Percentiles rank a stretch among this genome's conserved stretches.
Conservation (phyloP, 106 monocot species). For the Dactylorhiza incarnata region DNA sequence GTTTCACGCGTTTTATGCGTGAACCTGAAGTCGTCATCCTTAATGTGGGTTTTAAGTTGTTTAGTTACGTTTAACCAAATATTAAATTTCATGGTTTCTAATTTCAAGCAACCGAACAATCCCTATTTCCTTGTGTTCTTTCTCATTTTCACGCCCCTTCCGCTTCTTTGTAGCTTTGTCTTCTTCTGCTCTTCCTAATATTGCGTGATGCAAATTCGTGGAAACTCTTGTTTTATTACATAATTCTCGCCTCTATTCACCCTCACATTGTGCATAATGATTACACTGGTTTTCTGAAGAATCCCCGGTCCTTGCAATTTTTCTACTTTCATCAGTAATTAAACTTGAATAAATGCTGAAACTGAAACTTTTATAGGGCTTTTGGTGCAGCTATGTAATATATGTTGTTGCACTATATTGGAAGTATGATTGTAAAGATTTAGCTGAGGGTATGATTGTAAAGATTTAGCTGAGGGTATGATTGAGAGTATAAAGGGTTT, state of each 20-base stretch:
- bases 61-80: too few species aligned
- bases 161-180: background rate
- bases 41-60: too few species aligned
- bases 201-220: background rate
- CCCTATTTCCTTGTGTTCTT: background rate
- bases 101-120: too few species aligned
- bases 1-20: too few species aligned
- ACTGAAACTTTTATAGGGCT: background rate
- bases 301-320: background rate
- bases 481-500: too few species aligned
- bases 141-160: background rate
- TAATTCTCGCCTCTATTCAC: background rate
- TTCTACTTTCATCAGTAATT: background rate
- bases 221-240: background rate
- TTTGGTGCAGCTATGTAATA: background rate
- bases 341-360: background rate
- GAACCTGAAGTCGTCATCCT: too few species aligned
- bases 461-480: background rate
- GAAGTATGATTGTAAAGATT: background rate
- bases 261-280: background rate
- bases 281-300: background rate
- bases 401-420: background rate
- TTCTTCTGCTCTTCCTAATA: too few species aligned
- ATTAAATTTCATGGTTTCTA: too few species aligned
- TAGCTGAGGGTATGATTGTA: background rate